A percentile compares a stretch with the other conserved stretches of the same genome.
Evolutionary conservation across 2,329 filamentous ascomycete species (phyloP).

Genomic region (Neopestalotiopsis sp.): DNA sequence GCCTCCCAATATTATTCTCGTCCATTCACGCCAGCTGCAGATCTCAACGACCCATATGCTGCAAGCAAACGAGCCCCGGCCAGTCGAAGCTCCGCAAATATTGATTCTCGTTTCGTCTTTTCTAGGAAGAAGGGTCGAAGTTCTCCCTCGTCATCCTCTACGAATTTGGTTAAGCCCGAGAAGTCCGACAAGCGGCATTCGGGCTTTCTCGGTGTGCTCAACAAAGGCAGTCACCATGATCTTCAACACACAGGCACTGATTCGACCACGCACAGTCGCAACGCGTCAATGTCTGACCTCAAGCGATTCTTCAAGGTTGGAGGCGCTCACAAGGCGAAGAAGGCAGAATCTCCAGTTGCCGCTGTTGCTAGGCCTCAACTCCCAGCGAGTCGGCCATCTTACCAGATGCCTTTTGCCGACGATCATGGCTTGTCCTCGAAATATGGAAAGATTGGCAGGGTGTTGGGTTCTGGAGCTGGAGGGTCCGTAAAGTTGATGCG

Average conservation of each 20-base stretch:
- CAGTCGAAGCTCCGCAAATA: conserved; percentile 62
- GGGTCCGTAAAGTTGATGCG: conserved; percentile 95
- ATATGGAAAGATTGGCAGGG: conserved; percentile 94
- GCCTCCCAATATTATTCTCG: conserved; percentile 72
- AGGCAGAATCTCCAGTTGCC: conserved; percentile 67
- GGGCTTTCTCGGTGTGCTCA: conserved; percentile 44
- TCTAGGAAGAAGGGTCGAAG: conserved; percentile 73
- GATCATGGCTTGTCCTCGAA: conserved; percentile 90
- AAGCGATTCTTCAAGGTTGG: conserved; percentile 95
- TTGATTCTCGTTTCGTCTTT: conserved; percentile 88
- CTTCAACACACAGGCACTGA: conserved; percentile 53
- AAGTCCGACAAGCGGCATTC: conserved; percentile 59
- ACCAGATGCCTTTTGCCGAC: conserved; percentile 87
- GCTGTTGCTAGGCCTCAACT: conserved; percentile 58
- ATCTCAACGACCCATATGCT: conserved; percentile 86
- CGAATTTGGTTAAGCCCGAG: conserved; percentile 52
- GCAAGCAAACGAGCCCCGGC: conserved; percentile 78
- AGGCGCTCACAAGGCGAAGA: conserved; percentile 72
- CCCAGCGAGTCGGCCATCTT: conserved; percentile 51
- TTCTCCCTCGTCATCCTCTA: conserved; percentile 59
- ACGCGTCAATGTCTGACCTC: conserved; percentile 90
- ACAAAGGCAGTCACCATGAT: conserved; percentile 45
- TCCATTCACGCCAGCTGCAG: conserved; percentile 79
- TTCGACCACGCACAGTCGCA: conserved; percentile 56
- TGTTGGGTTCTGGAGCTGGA: conserved; percentile 91